Evolutionary conservation across 257 asterid genomes (phyloP).

Genomic region (Solanum neorickii): DNA sequence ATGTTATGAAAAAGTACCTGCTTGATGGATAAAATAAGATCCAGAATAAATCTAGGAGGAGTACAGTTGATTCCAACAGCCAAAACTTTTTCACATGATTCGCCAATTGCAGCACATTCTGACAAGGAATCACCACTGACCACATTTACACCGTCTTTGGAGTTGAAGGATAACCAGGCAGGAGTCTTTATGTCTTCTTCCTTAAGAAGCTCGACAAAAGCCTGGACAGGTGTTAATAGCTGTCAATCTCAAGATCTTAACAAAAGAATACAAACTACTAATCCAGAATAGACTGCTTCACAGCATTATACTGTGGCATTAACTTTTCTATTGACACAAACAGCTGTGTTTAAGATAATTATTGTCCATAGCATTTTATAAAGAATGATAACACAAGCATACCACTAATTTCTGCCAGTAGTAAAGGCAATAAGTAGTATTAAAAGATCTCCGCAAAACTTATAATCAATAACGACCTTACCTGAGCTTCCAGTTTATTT

Average conservation of each 20-base stretch:
- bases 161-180: constrained; percentile 84
- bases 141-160: constrained; percentile 76
- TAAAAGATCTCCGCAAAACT: not conserved
- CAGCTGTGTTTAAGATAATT: not conserved
- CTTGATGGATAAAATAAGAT: constrained; percentile 51
- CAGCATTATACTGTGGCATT: not conserved
- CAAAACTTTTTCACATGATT: constrained; percentile 50
- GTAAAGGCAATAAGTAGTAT: not conserved
- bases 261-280: not conserved
- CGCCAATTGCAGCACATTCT: constrained; percentile 63
- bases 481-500: constrained; percentile 85
- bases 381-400: not conserved
- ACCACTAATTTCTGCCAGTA: not conserved
- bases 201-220: constrained; percentile 66
- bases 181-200: constrained; percentile 67
- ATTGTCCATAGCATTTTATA: not conserved
- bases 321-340: not conserved
- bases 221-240: constrained; percentile 33
- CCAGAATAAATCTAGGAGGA: constrained; percentile 76
- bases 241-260: constrained; percentile 3
- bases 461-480: constrained; percentile 3
- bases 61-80: constrained; percentile 87
- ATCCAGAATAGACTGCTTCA: not conserved
- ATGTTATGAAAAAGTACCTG: constrained; percentile 28
- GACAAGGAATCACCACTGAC: constrained; percentile 75